These are phyloP conservation scores for Infundibulicybe gibba DNA, from an alignment of 768 basidiomycete species.

Conservation along the genomic window DNA sequence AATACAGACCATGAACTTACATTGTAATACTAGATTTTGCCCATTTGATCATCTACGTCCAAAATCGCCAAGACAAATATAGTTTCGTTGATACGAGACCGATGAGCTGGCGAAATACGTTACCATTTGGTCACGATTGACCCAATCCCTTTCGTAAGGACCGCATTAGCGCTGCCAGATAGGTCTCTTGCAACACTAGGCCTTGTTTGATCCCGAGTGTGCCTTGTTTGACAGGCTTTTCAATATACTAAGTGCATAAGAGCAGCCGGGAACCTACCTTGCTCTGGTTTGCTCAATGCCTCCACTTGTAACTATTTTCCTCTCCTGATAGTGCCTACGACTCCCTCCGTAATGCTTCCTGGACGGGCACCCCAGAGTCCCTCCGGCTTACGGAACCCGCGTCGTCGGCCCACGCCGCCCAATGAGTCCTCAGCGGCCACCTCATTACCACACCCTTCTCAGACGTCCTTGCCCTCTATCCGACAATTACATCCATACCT, in stretches of 20 bases:
- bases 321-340: conserved; percentile 13
- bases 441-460: conserved; percentile 17
- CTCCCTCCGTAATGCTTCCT: conserved; percentile 15
- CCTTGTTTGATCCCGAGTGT: conserved; percentile 34
- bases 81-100: too few species aligned
- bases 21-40: too few species aligned
- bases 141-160: conserved; percentile 34
- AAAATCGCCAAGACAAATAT: too few species aligned
- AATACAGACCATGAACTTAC: too few species aligned
- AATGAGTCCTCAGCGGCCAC: conserved; percentile 16
- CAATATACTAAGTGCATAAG: conserved; percentile 24
- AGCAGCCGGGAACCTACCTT: conserved; percentile 15
- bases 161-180: conserved; percentile 31
- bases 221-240: conserved; percentile 28
- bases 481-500: conserved; percentile 66
- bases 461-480: conserved; percentile 58
- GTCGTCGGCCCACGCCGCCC: conserved; percentile 14
- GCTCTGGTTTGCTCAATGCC: conserved; percentile 25
- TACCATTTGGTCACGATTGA: conserved; percentile 25
- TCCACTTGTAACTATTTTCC: conserved; percentile 13
- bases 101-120: not conserved
- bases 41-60: too few species aligned
- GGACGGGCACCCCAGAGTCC: conserved; percentile 19
- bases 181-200: conserved; percentile 19
- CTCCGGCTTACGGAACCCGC: conserved; percentile 19